Conservation (phyloP, 177 flowering plant species). For the Telopea speciosissima region DNA sequence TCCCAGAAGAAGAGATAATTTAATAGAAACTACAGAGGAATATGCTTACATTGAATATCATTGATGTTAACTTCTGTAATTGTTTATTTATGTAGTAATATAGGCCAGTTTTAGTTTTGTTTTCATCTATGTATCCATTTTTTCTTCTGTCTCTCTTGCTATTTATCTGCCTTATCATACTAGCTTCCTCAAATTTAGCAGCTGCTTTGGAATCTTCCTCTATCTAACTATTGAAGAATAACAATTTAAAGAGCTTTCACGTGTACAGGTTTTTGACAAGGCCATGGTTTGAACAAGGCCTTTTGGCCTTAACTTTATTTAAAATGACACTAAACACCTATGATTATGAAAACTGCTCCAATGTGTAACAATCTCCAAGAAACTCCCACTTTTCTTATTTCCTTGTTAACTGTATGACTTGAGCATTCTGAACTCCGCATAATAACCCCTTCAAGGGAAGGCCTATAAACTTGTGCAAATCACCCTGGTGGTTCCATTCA, state of each 20-base stretch:
- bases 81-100: background rate
- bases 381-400: no score
- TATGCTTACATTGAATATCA: background rate
- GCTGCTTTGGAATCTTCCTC: background rate
- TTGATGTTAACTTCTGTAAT: background rate
- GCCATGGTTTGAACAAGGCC: no score
- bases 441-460: no score
- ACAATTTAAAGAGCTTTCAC: background rate
- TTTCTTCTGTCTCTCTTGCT: background rate
- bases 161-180: background rate
- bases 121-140: background rate
- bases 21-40: background rate
- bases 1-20: conserved; percentile 28
- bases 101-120: background rate
- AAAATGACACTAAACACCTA: no score
- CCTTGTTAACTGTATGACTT: no score
- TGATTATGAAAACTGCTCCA: no score
- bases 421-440: no score
- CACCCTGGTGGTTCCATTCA: no score
- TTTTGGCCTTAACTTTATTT: no score
- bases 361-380: no score
- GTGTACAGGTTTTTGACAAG: background rate
- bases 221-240: background rate
- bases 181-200: background rate
- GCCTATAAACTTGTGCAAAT: no score